Base-by-base conservation (phyloP, 202 grass and related monocot species). In the Carex arenaria region DNA sequence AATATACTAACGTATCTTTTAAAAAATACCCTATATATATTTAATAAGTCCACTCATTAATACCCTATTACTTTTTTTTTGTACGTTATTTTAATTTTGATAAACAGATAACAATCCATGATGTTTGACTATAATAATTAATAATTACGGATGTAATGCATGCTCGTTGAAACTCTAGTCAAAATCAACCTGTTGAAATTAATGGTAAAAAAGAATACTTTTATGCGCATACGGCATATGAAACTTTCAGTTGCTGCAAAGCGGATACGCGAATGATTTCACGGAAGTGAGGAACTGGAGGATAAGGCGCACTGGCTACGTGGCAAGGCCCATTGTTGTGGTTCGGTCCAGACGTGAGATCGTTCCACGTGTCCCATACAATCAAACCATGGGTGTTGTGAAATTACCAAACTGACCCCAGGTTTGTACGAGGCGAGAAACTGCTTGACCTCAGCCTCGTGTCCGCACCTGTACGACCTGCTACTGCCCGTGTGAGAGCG, bases 281-380 rank as follows among this genome's bases (percentile, higher is more conserved):
- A 80, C 4, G 10, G 78, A 67, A 67, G 45, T 4, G 13, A 20
- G 1, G n/a, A 63, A 64, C 45, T 54, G 59, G 32, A 51, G 64
- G 79, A 82, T 82, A 82, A 81, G 79, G 36, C 64, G 79, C 79
- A 82, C 61, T 30, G 7, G 45, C 40, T 67, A 81, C 79, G 79
- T 62, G 61, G 79, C 61, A 30, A 43, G 36, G 36, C 22, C 38
- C 22, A 67, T 10, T 18, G 43, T 26, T 17, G n/a, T 17, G 38
- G 13, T 54, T 67, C 61, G 23, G 6, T 30, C 42, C 15, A 1
- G 4, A 17, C 40, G 14, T 61, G 79, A 64, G 60, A 67, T 82
- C 14, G n/a, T 17, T 22, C 23, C 79, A 67, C 79, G 79, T 82
- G 79, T 82, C 79, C 61, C 36, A 0, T 3, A 43, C 43, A 12